A percentile compares a stretch with the other conserved stretches of the same genome.
Evolutionary conservation across 1,284 basidiomycete species (phyloP).

Genomic region (Ceratobasidium sp.): DNA sequence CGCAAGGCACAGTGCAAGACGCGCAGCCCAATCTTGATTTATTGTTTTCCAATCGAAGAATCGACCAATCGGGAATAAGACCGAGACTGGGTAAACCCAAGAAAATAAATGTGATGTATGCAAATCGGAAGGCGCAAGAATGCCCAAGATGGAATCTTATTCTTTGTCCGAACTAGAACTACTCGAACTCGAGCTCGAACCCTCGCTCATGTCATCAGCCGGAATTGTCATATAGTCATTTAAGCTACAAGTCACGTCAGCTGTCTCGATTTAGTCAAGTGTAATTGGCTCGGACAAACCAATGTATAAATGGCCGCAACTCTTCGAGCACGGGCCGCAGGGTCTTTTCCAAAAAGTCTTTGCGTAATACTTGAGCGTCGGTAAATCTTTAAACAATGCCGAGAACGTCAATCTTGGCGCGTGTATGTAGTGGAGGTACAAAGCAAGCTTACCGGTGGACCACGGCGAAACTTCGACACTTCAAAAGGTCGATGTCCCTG

Average conservation of each 20-base stretch:
- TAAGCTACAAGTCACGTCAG: conserved; percentile 55
- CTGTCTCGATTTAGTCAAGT: not conserved
- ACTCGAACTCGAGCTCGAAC: conserved; percentile 25
- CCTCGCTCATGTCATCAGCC: conserved; percentile 51
- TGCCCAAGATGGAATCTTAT: not conserved
- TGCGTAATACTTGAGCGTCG: conserved; percentile 73
- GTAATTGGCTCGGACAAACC: conserved; percentile 58
- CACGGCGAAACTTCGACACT: conserved; percentile 81
- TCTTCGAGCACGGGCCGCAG: conserved; percentile 60
- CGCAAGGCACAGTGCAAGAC: not conserved
- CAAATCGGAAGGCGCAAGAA: not conserved
- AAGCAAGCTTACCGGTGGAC: conserved; percentile 61
- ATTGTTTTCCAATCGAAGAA: not conserved
- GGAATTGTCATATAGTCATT: conserved; percentile 70
- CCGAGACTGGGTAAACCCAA: not conserved
- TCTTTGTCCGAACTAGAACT: conserved; percentile 7
- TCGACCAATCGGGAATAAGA: conserved; percentile 1
- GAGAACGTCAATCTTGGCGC: not conserved
- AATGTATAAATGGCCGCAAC: conserved; percentile 80
- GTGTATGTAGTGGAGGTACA: not conserved
- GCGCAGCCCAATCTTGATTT: not conserved
- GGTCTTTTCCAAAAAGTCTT: conserved; percentile 71
- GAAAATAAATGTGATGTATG: not conserved
- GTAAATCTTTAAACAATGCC: conserved; percentile 62
- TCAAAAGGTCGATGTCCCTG: conserved; percentile 86